Evolutionary conservation across 441 rosid species (phyloP), one percentile per base, ranked within the genome.

Genomic region (Populus hybrid): DNA sequence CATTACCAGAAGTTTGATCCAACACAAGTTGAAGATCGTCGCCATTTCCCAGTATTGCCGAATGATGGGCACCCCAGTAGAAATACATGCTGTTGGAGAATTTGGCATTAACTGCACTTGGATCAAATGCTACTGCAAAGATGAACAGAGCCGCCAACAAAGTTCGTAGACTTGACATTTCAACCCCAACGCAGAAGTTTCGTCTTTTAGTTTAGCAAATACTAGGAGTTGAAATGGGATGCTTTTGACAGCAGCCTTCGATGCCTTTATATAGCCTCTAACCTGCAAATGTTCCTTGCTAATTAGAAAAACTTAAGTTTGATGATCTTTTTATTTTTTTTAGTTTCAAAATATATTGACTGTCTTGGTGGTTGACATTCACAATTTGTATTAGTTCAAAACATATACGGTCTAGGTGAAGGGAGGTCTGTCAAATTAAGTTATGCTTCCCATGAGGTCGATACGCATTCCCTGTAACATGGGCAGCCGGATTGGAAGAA

Each of bases 51-150:
- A 2, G 32, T 73, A 87, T 67, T 24, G 38, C 11, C 32, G 90
- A 84, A 76, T 89, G 90, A 32, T 85, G 19, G 35, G 79, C 83
- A 64, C 98, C 98, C 98, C 91, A 90, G 79, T 79, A 85, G 81
- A 89, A 80, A 36, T 87, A 83, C 85, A 89, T 83, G 88, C 91
- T 88, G 69, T 88, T 87, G 23, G 79, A 66, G 83, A 91, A 82
- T 32, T 77, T 84, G 77, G 92, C 95, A 40, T 82, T 70, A 24
- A 88, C 92, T 14, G 76, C 66, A 67, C 53, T 78, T 42, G 75
- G 86, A 84, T 83, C 66, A 12, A 87, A 79, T 70, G 71, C 83
- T 26, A 85, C 71, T 75, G 84, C 73, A 30, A 83, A 53, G 63
- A 83, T 67, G 59, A 85, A 72, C 18, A 91, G 79, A 59, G 80